Evolutionary conservation across 768 basidiomycete species (phyloP).

Genomic region (Leucosporidium creatinivorum): DNA sequence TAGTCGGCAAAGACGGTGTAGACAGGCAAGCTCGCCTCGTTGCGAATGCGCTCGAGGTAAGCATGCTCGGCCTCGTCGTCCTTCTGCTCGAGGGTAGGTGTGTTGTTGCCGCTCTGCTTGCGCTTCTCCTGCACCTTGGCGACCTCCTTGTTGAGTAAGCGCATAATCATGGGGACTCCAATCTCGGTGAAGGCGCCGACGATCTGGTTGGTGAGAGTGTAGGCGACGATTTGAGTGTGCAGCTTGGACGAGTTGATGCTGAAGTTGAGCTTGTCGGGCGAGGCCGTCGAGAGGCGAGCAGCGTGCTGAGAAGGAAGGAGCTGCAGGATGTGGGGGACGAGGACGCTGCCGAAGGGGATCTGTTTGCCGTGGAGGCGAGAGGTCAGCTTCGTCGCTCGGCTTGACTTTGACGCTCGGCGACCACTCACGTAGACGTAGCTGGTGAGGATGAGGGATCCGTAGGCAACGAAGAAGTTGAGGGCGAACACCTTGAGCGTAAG

Average conservation of each 20-base stretch:
- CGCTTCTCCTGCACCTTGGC: constrained; percentile 37
- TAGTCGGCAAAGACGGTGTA: constrained; percentile 56
- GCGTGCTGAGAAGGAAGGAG: constrained; percentile 21
- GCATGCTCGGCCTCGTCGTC: constrained; percentile 57
- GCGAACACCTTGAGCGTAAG: constrained; percentile 87
- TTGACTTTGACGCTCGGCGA: constrained; percentile 48
- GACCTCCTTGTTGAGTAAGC: constrained; percentile 46
- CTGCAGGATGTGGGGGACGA: constrained; percentile 31
- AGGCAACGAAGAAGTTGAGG: constrained; percentile 79
- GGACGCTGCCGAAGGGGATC: constrained; percentile 35
- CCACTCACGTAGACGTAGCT: constrained; percentile 83
- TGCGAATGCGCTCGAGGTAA: constrained; percentile 69
- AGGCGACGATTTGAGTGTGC: constrained; percentile 87
- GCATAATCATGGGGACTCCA: constrained; percentile 67
- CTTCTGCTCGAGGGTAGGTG: constrained; percentile 51
- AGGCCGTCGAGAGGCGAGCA: constrained; percentile 1
- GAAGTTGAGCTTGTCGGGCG: constrained; percentile 39
- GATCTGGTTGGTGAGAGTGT: constrained; percentile 56
- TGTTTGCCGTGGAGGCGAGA: constrained; percentile 3
- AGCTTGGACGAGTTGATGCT: constrained; percentile 52
- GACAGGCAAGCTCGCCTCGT: constrained; percentile 68
- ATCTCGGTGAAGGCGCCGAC: constrained; percentile 70
- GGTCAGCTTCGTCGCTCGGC: too few relatives aligned
- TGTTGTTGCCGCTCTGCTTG: constrained; percentile 42
- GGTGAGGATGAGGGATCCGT: constrained; percentile 73